A percentile compares a stretch with the other conserved stretches of the same genome.
These are phyloP conservation scores for Wallacemonas sp. DNA, from an alignment of 208 protist genomes.

Conservation along the genomic window DNA sequence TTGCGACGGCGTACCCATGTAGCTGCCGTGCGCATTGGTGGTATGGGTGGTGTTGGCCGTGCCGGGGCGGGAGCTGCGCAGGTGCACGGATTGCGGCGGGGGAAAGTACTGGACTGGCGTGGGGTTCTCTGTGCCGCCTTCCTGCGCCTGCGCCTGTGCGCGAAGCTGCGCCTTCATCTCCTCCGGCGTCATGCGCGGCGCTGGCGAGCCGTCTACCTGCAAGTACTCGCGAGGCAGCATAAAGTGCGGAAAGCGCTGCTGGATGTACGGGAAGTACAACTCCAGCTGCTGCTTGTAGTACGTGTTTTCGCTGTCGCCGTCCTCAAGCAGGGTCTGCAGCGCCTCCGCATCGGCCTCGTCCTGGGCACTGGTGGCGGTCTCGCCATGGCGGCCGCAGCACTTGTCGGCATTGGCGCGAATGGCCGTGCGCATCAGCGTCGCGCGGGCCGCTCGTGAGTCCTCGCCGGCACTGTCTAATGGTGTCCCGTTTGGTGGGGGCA, in stretches of 20 bases:
- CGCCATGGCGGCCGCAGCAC: background rate
- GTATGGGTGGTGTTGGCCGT: background rate
- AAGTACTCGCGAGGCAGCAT: constrained; percentile 67
- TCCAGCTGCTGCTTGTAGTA: constrained; percentile 67
- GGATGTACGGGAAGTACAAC: constrained; percentile 37
- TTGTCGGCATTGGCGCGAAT: background rate
- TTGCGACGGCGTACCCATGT: background rate
- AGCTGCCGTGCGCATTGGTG: background rate
- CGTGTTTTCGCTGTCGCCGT: constrained; percentile 12
- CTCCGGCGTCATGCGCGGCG: constrained; percentile 40
- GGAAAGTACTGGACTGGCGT: constrained; percentile 46
- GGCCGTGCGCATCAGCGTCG: background rate
- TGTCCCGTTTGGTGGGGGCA: background rate
- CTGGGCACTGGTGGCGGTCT: too few species aligned
- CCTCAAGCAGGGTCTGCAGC: constrained; percentile 7
- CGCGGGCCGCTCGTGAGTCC: background rate
- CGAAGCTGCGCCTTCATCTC: constrained; percentile 18
- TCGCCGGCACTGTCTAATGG: background rate
- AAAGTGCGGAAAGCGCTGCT: constrained; percentile 69
- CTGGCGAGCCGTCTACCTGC: constrained; percentile 53
- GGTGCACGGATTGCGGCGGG: constrained; percentile 29
- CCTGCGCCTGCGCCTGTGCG: constrained; percentile 5
- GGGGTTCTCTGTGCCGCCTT: background rate
- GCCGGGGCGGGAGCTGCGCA: constrained; percentile 26
- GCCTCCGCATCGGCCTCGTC: background rate